These are phyloP conservation scores for Benincasa hispida DNA, from an alignment of 306 rosid species.

Conservation along the genomic window DNA sequence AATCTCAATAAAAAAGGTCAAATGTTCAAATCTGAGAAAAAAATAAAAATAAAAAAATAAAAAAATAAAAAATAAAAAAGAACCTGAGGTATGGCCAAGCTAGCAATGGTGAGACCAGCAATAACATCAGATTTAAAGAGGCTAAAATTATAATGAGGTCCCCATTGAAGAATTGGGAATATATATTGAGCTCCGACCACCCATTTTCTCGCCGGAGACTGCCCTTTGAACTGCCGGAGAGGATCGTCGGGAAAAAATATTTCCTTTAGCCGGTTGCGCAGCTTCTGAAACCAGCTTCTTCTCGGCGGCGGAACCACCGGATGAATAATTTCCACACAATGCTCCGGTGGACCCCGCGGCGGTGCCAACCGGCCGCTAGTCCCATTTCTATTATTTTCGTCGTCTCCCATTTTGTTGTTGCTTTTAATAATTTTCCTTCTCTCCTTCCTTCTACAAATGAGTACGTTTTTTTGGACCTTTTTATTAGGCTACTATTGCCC, in stretches of 20 bases:
- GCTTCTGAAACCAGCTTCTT: conserved; percentile 35
- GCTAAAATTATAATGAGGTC: conserved; percentile 48
- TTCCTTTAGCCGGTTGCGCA: conserved; percentile 54
- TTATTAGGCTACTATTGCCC: not conserved
- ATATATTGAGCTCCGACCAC: conserved; percentile 64
- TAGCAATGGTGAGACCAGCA: conserved; percentile 95
- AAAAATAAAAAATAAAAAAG: not conserved
- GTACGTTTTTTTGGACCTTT: not conserved
- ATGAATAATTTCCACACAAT: conserved; percentile 46
- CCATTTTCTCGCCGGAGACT: conserved; percentile 29
- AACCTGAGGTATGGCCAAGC: conserved; percentile 97
- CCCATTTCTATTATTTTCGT: not conserved
- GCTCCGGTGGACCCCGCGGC: not conserved
- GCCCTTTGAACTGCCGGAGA: conserved; percentile 76
- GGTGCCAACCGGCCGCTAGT: not conserved
- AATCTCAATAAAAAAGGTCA: too few relatives aligned
- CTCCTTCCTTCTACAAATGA: not conserved
- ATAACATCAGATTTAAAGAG: conserved; percentile 83
- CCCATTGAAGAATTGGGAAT: conserved; percentile 91
- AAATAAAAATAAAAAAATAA: too few relatives aligned
- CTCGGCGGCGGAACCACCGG: conserved; percentile 66
- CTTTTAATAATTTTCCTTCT: not conserved
- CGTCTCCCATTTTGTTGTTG: not conserved
- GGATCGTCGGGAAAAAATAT: conserved; percentile 95
- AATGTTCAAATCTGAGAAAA: too few relatives aligned